Percentiles rank a stretch among this genome's conserved stretches.
Conservation (phyloP, 2,329 filamentous ascomycete species). For the Trichoderma sp. region DNA sequence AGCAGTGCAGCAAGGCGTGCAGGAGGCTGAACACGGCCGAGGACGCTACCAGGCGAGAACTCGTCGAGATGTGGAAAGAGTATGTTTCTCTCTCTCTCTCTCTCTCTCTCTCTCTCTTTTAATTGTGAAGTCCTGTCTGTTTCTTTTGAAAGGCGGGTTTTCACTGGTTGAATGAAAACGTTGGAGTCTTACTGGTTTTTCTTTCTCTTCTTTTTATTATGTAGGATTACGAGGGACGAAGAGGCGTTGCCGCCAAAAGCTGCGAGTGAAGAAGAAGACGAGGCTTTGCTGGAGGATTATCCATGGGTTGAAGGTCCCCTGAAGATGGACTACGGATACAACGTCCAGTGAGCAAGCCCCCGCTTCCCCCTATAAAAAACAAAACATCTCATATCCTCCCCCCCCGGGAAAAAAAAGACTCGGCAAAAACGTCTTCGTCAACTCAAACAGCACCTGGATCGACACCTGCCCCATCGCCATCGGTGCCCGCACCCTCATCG, state of each 20-base stretch:
- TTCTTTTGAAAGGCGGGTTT: not conserved
- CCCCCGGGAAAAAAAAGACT: conserved; percentile 24
- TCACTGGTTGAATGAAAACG: not conserved
- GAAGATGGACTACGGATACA: conserved; percentile 75
- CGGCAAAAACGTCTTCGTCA: conserved; percentile 71
- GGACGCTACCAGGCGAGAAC: conserved; percentile 52
- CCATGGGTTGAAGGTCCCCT: conserved; percentile 68
- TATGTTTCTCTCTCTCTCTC: conserved; percentile 39
- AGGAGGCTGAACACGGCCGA: conserved; percentile 60
- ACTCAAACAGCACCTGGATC: conserved; percentile 68
- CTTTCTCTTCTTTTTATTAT: not conserved
- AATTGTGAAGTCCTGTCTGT: too few relatives aligned
- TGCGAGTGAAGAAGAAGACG: conserved; percentile 58
- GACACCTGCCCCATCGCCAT: conserved; percentile 74
- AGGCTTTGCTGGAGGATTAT: conserved; percentile 56
- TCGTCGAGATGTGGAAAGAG: conserved; percentile 68
- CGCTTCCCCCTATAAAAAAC: not conserved
- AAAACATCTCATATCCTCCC: not conserved
- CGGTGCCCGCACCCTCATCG: conserved; percentile 73
- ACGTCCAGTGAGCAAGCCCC: conserved; percentile 49
- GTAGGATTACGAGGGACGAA: conserved; percentile 41
- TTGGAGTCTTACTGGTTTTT: not conserved
- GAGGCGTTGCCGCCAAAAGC: conserved; percentile 59
- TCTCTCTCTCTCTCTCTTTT: not conserved
- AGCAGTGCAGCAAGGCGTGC: conserved; percentile 58